phyloP scores from a whole-genome alignment of 78 protist genomes.

The Isochrysis galbana region DNA sequence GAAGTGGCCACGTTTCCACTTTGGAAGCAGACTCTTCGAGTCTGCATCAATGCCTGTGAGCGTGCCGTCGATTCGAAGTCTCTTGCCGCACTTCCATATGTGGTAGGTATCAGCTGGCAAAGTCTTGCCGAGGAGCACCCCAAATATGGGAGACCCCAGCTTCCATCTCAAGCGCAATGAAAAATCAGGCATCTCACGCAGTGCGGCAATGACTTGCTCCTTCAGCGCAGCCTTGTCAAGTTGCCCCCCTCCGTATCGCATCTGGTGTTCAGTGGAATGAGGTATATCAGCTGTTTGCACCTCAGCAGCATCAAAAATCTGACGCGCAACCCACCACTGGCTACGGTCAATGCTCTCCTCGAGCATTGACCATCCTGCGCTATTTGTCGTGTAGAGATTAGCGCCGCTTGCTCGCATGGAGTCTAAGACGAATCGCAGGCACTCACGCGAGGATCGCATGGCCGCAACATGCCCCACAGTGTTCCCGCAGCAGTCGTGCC shows the following conservation, averaged over 20 bases:
- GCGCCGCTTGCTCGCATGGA: not conserved
- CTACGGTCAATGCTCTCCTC: not conserved
- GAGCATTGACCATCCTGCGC: not conserved
- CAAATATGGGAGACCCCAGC: not conserved
- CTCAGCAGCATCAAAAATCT: not conserved
- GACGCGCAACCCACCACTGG: not conserved
- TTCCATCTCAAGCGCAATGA: not conserved
- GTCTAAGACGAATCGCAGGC: not conserved
- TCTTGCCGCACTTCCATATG: not conserved
- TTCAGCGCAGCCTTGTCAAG: not conserved
- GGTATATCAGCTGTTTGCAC: too few relatives aligned
- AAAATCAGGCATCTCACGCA: not conserved
- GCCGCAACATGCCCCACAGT: not conserved
- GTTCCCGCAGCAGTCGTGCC: not conserved
- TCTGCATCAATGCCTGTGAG: not conserved
- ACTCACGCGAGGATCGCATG: not conserved
- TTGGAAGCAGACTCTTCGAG: not conserved
- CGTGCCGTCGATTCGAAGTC: not conserved
- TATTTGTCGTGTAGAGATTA: not conserved
- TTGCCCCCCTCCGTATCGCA: not conserved
- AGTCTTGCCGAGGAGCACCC: not conserved
- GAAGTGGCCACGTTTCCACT: not conserved
- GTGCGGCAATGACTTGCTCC: not conserved
- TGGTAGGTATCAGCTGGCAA: not conserved
- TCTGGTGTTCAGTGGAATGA: not conserved